Conservation (phyloP, 257 asterid genomes). For the Petunia axillaris region DNA sequence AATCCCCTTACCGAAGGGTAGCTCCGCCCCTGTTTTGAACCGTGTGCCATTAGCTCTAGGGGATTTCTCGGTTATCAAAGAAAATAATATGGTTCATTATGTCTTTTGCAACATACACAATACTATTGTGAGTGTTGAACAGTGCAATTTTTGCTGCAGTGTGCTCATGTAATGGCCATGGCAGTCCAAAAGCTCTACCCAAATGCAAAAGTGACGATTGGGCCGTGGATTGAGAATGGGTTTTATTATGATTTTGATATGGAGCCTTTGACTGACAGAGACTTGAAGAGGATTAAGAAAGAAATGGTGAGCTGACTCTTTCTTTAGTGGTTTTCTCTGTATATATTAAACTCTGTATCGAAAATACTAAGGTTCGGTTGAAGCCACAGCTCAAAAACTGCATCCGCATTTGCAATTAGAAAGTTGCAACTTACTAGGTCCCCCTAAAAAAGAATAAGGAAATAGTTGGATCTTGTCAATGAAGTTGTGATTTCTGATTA, state of each 20-base stretch:
- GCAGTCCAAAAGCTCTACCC: conserved; percentile 97
- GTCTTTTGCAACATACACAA: background rate
- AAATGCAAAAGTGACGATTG: conserved; percentile 90
- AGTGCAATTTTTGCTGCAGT: conserved; percentile 51
- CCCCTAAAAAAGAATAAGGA: background rate
- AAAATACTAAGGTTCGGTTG: too few species aligned
- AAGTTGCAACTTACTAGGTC: background rate
- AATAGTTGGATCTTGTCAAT: background rate
- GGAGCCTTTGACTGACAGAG: conserved; percentile 90
- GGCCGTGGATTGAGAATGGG: conserved; percentile 97
- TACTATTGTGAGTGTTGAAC: background rate
- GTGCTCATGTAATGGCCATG: conserved; percentile 99
- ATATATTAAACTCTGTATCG: too few species aligned
- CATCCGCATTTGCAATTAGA: background rate
- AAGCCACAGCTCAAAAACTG: too few species aligned
- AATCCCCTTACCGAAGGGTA: too few species aligned
- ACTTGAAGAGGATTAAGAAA: conserved; percentile 89
- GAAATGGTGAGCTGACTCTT: conserved; percentile 72
- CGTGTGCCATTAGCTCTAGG: too few species aligned
- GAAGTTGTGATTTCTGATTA: conserved; percentile 32
- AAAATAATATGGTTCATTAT: too few species aligned
- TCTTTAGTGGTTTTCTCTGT: background rate
- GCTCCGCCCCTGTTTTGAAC: too few species aligned
- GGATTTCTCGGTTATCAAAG: too few species aligned
- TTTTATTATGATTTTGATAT: conserved; percentile 94